Evolutionary conservation across 768 basidiomycete species (phyloP).

Genomic region (Saitozyma podzolica): DNA sequence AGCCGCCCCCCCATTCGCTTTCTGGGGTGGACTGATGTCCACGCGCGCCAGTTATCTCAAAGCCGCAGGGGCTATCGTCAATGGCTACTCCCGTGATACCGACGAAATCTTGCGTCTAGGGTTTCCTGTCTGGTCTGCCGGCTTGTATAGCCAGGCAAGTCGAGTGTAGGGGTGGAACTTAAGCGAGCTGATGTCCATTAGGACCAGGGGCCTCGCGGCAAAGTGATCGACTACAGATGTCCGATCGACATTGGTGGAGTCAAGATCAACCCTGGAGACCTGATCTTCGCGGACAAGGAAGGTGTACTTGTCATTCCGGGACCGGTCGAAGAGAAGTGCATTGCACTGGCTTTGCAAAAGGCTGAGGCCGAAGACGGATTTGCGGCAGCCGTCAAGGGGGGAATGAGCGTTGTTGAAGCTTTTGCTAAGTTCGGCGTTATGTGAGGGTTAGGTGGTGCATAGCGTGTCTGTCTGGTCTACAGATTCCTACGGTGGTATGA

Average conservation of each 20-base stretch:
- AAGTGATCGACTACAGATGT: slow-evolving; percentile 9
- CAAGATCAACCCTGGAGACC: slow-evolving; percentile 1
- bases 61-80: not conserved
- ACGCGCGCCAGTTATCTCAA: not conserved
- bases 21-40: slow-evolving; percentile 3
- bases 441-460: not conserved
- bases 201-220: slow-evolving; percentile 8
- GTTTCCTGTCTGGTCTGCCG: slow-evolving; percentile 1
- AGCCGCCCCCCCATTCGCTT: not conserved
- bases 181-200: not conserved
- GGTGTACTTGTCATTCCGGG: slow-evolving; percentile 5
- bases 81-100: not conserved
- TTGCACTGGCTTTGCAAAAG: slow-evolving; percentile 5
- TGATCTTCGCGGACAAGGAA: slow-evolving; percentile 10
- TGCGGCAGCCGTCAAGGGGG: not conserved
- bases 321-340: not conserved
- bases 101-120: not conserved
- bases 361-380: slow-evolving; percentile 3
- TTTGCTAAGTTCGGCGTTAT: slow-evolving; percentile 8
- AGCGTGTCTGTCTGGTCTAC: too few species aligned
- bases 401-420: slow-evolving; percentile 7
- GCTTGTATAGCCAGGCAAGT: slow-evolving; percentile 1
- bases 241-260: slow-evolving; percentile 7
- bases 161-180: not conserved
- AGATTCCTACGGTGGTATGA: too few species aligned